phyloP scores from a whole-genome alignment of 1,139 yeast genomes.

The Candida glucosophila region DNA sequence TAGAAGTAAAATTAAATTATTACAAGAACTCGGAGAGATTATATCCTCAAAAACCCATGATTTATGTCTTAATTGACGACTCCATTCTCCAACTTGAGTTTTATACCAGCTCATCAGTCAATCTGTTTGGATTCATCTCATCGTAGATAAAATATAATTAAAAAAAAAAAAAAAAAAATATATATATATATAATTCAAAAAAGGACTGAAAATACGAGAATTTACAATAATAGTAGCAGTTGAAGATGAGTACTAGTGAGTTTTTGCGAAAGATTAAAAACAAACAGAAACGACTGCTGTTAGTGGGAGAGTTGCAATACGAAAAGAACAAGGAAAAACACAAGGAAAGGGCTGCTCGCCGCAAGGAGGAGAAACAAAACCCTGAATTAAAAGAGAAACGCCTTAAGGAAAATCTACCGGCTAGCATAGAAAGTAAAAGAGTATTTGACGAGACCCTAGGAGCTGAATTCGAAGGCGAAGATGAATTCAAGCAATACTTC shows the following conservation, averaged over 20 bases:
- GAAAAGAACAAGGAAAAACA: slow-evolving; percentile 73
- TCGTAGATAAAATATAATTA: not conserved
- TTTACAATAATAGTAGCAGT: slow-evolving; percentile 4
- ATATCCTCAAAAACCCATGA: slow-evolving; percentile 13
- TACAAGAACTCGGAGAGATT: slow-evolving; percentile 11
- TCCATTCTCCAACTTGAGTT: slow-evolving; percentile 9
- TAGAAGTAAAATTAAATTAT: slow-evolving; percentile 11
- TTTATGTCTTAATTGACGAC: slow-evolving; percentile 8
- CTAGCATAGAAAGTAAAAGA: slow-evolving; percentile 81
- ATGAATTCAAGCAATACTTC: slow-evolving; percentile 66
- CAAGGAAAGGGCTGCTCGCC: slow-evolving; percentile 64
- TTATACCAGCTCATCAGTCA: not conserved
- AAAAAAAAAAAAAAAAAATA: not conserved
- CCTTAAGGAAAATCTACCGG: slow-evolving; percentile 70
- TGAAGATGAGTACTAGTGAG: slow-evolving; percentile 18
- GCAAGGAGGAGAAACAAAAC: slow-evolving; percentile 73
- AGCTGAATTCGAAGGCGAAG: slow-evolving; percentile 70
- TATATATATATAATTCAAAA: not conserved
- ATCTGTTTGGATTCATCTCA: not conserved
- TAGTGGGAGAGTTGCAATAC: slow-evolving; percentile 66
- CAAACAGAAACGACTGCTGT: slow-evolving; percentile 71
- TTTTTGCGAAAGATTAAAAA: slow-evolving; percentile 49
- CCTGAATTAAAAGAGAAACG: slow-evolving; percentile 79
- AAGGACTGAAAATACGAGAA: slow-evolving; percentile 1
- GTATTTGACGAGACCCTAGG: slow-evolving; percentile 85